Evolutionary conservation across 306 rosid species (phyloP), one percentile per base, ranked within the genome.

Genomic region (Vachellia pachyceras): DNA sequence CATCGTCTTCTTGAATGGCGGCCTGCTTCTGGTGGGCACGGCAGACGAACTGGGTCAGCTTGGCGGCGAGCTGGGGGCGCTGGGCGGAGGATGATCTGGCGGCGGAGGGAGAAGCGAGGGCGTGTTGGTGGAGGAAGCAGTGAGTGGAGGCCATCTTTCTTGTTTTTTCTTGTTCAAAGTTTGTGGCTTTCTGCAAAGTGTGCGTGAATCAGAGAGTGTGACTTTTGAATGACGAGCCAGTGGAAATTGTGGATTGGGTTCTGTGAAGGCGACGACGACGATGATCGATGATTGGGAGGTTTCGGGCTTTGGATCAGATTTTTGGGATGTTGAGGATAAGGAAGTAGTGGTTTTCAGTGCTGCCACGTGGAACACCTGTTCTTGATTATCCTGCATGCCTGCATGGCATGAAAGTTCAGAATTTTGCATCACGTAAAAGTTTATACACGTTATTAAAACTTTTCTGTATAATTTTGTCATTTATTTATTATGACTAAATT

Each of bases 11-110:
- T 15, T 70, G 86, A 8, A 20, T 15, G 0, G 41, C 41, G 41
- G 82, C 69, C 79, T 92, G 98, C 80, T 92, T 94, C 91, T 92
- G 98, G 90, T 92, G 98, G 15, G 98, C 97, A 77, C 84, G 81
- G 91, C 93, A 91, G 25, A 94, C 86, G 18, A 94, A 76, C 57
- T 74, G 83, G 86, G 80, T 78, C 11, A 92, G 85, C 84, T 88
- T 92, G 86, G 75, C 46, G 81, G 14, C 79, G 42, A 78, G 77
- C 11, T 77, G 78, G 50, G 86, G 97, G 83, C 97, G 92, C 75
- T 77, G 97, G 33, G 33, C 33, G 33, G 33, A 2, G 33, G 33
- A 29, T 29, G 33, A 29, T 29, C 33, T 29, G 2, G 33, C 33
- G 10, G 89, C 80, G 12, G 89, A 83, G 29, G 90, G 82, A 36